Evolutionary conservation across 306 rosid species (phyloP).

Genomic region (Cajanus cajan): DNA sequence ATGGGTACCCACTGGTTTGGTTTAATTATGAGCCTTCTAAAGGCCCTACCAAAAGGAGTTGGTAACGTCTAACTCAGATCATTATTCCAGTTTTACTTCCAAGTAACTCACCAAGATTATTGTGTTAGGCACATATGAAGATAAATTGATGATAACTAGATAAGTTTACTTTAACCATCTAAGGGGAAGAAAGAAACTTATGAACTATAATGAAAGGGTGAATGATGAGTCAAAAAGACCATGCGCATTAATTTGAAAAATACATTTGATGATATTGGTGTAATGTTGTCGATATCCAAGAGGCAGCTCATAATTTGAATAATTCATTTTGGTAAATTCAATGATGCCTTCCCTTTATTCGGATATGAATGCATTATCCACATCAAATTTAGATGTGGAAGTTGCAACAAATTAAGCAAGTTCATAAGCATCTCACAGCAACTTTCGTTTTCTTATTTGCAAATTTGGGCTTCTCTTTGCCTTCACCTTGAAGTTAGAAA

Average conservation of each 20-base stretch:
- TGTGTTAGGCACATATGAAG: constrained; percentile 26
- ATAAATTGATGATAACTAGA: not conserved
- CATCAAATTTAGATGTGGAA: not conserved
- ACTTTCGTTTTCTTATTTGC: not conserved
- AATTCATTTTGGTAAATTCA: not conserved
- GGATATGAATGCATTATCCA: not conserved
- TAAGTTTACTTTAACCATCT: not conserved
- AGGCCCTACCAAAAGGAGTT: constrained; percentile 21
- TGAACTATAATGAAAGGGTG: constrained; percentile 22
- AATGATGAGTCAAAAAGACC: constrained; percentile 32
- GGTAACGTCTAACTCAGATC: not conserved
- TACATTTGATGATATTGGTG: constrained; percentile 11
- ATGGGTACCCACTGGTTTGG: constrained; percentile 14
- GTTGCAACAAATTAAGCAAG: not conserved
- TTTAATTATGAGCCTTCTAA: constrained; percentile 3
- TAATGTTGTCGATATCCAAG: not conserved
- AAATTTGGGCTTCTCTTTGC: not conserved
- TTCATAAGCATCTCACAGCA: not conserved
- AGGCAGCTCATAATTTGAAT: not conserved
- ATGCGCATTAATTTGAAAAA: constrained; percentile 26
- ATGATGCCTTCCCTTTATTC: not conserved
- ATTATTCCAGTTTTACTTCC: constrained; percentile 23
- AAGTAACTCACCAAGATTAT: constrained; percentile 14
- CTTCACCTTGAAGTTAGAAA: not conserved
- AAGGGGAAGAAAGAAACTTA: constrained; percentile 13